Percentiles rank a stretch among this genome's conserved stretches.
phyloP scores from a whole-genome alignment of 441 rosid genomes.

The Capsella rubella region DNA sequence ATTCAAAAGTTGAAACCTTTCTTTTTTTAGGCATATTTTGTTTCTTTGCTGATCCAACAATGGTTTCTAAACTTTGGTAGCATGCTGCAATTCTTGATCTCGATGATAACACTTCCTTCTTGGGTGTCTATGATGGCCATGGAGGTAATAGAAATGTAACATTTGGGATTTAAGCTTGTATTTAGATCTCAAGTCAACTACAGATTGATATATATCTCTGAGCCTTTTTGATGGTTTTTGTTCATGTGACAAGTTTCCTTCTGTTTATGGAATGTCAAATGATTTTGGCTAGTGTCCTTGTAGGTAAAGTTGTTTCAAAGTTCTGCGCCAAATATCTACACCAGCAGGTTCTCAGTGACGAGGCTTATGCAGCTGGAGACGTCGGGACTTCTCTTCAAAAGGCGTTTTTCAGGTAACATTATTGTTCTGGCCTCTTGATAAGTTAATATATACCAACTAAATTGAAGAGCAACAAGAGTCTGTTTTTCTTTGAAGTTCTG shows the following conservation, averaged over 20 bases:
- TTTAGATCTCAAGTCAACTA: neutral
- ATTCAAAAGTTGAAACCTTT: conserved; percentile 24
- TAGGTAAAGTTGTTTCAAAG: conserved; percentile 93
- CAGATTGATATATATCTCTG: conserved; percentile 1
- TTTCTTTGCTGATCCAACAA: conserved; percentile 21
- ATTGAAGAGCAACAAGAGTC: conserved; percentile 2
- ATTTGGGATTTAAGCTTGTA: neutral
- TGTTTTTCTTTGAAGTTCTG: conserved; percentile 29
- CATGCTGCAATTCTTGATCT: conserved; percentile 87
- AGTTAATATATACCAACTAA: neutral
- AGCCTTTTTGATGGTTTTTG: conserved; percentile 2
- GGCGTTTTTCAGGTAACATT: conserved; percentile 76
- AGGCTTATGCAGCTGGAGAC: conserved; percentile 81
- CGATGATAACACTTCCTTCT: conserved; percentile 82
- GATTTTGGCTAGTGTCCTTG: conserved; percentile 33
- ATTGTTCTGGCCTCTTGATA: neutral
- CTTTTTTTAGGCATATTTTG: neutral
- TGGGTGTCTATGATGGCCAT: conserved; percentile 99
- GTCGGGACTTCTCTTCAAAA: conserved; percentile 68
- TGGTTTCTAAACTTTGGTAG: conserved; percentile 43
- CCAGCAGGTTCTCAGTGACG: conserved; percentile 74
- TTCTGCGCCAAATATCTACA: conserved; percentile 93
- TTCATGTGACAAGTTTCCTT: neutral
- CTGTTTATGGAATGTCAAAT: neutral
- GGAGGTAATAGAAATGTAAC: conserved; percentile 65